Conservation (phyloP, 106 monocot genomes). For the Apostasia shenzhenica region DNA sequence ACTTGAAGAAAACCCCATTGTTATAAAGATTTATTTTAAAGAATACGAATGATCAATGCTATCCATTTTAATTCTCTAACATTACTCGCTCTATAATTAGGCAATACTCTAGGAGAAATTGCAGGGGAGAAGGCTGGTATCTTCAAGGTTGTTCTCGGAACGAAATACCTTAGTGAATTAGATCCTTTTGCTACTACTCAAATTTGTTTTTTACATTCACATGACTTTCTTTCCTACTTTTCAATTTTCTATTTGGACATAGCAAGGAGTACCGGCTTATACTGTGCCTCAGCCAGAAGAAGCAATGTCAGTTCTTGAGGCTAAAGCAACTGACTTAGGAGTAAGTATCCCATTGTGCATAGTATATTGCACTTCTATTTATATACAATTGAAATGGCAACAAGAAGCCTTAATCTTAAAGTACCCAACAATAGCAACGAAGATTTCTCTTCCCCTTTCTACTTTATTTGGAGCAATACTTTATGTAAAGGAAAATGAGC, state of each 20-base stretch:
- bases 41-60: background rate
- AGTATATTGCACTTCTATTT: background rate
- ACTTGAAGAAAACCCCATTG: too few species aligned
- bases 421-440: background rate
- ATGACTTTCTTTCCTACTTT: background rate
- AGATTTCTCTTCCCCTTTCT: background rate
- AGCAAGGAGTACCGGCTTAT: conserved; percentile 81
- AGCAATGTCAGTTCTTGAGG: conserved; percentile 72
- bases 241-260: conserved; percentile 6
- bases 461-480: background rate
- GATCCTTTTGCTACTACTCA: background rate
- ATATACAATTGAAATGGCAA: background rate
- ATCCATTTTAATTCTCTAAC: background rate
- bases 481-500: too few species aligned
- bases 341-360: conserved; percentile 29
- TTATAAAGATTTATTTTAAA: too few species aligned
- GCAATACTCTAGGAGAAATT: conserved; percentile 82
- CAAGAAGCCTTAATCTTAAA: background rate
- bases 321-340: conserved; percentile 61
- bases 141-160: conserved; percentile 64
- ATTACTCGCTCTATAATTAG: conserved; percentile 25
- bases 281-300: conserved; percentile 91
- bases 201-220: background rate
- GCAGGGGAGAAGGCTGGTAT: conserved; percentile 98
- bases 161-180: background rate